Evolutionary conservation across 2,329 filamentous ascomycete species (phyloP), one percentile per base, ranked within the genome.

Genomic region (Exophiala aquamarina): DNA sequence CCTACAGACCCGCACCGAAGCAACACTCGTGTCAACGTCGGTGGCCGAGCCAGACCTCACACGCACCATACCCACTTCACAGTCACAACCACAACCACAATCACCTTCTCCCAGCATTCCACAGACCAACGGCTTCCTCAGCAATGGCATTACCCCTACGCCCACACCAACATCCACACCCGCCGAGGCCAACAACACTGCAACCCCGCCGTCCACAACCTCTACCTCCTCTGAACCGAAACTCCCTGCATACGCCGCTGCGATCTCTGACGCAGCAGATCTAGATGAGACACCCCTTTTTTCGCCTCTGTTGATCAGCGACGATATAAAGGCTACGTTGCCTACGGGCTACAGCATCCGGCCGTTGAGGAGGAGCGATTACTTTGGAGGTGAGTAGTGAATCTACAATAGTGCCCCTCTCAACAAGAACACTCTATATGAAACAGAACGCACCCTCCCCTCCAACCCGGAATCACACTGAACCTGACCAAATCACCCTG

Each of bases 301-400:
- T 77, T 79, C 84, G 47, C 65, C 79, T 54, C 72, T 82, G 52
- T 84, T 96, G 63, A 84, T 97, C 68, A 89, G 89, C 18, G 81
- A 87, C 15, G 74, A 80, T 44, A 87, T 96, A 59, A 72, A 82
- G 50, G 74, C 83, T 32, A 77, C 76, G 14, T 83, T 97, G 0
- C 92, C 93, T 34, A 74, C 84, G 59, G 85, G 86, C 61, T 97
- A 97, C 76, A 81, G 76, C 20, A 80, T 95, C 63, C 89, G 93
- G 19, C 83, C 92, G 0, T 77, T 97, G 40, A 82, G 85, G 60
- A 81, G 81, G 59, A 78, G 77, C 60, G 93, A 98, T 71, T 95
- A 85, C 71, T 73, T 79, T 47, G 78, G 77, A 26, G 90, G 59
- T 57, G 44, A 10, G 50, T 18, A 26, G 6, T 2, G 10, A n/a